Percentiles rank a stretch among this genome's conserved stretches.
These are phyloP conservation scores for Nissolia schottii DNA, from an alignment of 306 rosid genomes.

Conservation along the genomic window DNA sequence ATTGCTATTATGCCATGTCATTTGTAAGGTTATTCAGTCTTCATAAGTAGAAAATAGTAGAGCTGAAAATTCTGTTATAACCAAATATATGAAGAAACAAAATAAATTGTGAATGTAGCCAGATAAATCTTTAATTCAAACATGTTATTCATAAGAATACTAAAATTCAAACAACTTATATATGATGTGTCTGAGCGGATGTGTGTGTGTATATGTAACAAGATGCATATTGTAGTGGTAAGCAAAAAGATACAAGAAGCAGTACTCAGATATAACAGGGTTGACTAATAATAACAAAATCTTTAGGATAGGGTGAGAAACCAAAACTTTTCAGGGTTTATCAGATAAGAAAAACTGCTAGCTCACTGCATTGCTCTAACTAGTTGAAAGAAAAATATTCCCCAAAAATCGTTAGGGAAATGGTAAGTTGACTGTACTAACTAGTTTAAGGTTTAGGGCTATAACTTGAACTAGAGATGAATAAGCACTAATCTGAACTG, in stretches of 20 bases:
- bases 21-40: no score
- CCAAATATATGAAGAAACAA: constrained; percentile 9
- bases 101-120: background rate
- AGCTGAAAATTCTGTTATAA: background rate
- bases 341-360: background rate
- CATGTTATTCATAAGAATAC: background rate
- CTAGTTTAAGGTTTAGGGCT: background rate
- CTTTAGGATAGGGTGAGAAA: background rate
- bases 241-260: background rate
- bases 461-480: background rate
- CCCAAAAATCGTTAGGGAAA: background rate
- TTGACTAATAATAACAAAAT: background rate
- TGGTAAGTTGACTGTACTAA: constrained; percentile 3
- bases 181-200: background rate
- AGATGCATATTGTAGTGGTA: background rate
- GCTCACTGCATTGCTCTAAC: background rate
- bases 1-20: background rate
- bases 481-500: background rate
- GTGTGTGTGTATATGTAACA: background rate
- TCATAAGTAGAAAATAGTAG: no score
- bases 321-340: background rate
- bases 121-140: constrained; percentile 11
- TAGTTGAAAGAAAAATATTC: constrained; percentile 11
- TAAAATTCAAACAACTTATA: background rate
- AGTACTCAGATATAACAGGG: background rate